Evolutionary conservation across 371 early-diverging fungal genomes (phyloP), one percentile per base, ranked within the genome.

Genomic region (Choanephora cucurbitarum): DNA sequence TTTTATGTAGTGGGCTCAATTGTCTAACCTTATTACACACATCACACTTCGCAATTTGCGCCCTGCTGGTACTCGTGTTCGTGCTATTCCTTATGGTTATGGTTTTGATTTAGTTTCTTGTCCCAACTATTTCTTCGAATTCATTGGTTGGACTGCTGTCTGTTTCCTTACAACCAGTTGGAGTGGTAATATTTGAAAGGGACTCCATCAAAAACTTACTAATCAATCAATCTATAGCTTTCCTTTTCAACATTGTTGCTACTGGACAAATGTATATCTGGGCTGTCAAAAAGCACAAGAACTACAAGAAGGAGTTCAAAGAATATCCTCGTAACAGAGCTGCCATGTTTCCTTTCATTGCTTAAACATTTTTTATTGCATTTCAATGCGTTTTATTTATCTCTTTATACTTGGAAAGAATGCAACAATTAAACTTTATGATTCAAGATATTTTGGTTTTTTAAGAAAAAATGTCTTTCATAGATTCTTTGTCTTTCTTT

Each of bases 201-300:
- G n/a, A n/a, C n/a, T n/a, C n/a, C n/a, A n/a, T n/a, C n/a, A n/a
- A n/a, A n/a, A n/a, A n/a, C n/a, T n/a, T n/a, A 14, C 19, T 34
- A 3, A 42, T 40, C 10, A 17, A 17, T 31, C 33, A 23, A 0
- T 52, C 58, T 41, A 57, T 75, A 72, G 87, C 91, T 9, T 81
- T 84, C 64, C 59, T 94, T 46, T 97, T 97, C 70, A 79, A 87
- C 54, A 68, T 83, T 21, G 91, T 92, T 39, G 91, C 92, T 21
- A 83, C 88, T 22, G 91, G 74, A 40, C 95, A 96, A 74, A 95
- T 97, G 93, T 91, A 89, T 65, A 31, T 91, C n/a, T 98, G 98
- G 98, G 97, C 98, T 7, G 67, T 93, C 62, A 96, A 96, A 83
- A 98, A 98, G 82, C 96, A 96, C 81, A 86, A 85, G 69, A 81